phyloP scores from a whole-genome alignment of 257 asterid genomes.

The Petrea volubilis region DNA sequence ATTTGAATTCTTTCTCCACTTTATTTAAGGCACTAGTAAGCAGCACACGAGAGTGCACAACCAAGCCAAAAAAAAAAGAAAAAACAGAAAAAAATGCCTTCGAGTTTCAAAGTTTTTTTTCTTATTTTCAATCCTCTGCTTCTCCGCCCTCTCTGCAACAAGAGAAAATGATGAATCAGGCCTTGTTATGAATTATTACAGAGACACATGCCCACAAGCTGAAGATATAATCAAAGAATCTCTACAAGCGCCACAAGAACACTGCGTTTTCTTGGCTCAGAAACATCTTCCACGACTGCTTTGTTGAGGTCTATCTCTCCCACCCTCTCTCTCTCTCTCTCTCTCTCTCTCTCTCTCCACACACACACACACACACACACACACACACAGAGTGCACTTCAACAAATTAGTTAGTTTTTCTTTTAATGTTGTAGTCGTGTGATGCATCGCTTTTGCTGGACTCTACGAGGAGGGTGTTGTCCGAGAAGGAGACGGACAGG shows the following conservation, averaged over 20 bases:
- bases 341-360: no score
- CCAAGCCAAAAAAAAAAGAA: not conserved
- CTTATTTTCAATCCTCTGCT: constrained; percentile 36
- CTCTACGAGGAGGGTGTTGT: constrained; percentile 63
- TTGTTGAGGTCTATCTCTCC: constrained; percentile 68
- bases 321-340: no score
- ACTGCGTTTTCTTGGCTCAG: constrained; percentile 87
- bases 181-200: constrained; percentile 63
- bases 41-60: not conserved
- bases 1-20: not conserved
- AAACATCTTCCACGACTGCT: constrained; percentile 83
- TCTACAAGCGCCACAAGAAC: constrained; percentile 84
- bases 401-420: not conserved
- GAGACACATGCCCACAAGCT: constrained; percentile 77
- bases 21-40: constrained; percentile 1
- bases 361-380: no score
- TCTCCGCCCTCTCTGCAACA: constrained; percentile 31
- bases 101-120: constrained; percentile 45
- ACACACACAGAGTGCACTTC: not conserved
- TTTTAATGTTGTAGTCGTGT: constrained; percentile 48
- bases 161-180: constrained; percentile 48
- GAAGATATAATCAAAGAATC: constrained; percentile 68
- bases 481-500: constrained; percentile 77
- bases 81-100: constrained; percentile 17
- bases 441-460: constrained; percentile 81